Base-by-base conservation (phyloP, 2,329 filamentous ascomycete species). In the Xylaria sp. region DNA sequence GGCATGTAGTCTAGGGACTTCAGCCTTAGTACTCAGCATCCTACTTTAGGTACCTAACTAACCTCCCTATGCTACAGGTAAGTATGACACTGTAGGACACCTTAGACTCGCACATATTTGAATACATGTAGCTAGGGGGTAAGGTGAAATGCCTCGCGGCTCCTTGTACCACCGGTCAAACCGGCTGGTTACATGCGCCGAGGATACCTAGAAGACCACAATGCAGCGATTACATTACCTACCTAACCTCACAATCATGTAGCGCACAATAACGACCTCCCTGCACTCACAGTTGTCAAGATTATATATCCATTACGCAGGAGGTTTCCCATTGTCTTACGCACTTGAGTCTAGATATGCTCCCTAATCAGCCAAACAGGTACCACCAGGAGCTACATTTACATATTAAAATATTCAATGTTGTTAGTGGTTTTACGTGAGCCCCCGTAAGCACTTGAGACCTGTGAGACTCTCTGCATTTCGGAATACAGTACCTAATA, bases 1-100 rank as follows among this genome's bases (percentile, higher is more conserved):
- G 19, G 12, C n/a, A n/a, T 42, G 24, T 39, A 27, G 24, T 27
- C 24, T 27, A 60, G 51, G 58, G 62, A 67, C 58, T 5, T 42
- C 12, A 51, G n/a, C 47, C n/a, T 42, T 27, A 27, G 24, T 27
- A 27, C 24, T 2, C 24, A 27, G 24, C 24, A 27, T 27, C 24
- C 24, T 27, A 27, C 24, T 4, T 36, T 36, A 30, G 48, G 34
- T 47, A 61, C 45, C 42, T 32, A 51, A 24, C 21, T 19, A n/a
- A 47, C 42, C 42, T 47, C 3, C 42, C 42, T 47, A 51, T 51
- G 21, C 21, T 27, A 51, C 21, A 24, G 42, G 17, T 19, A 42
- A 11, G 39, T 42, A 42, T 5, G 17, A 14, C 11, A 14, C 42
- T 47, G 42, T 42, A 42, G 39, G 39, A 42, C 12, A 42, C 4